Evolutionary conservation across 306 rosid species (phyloP).

Genomic region (Castanopsis chinensis): DNA sequence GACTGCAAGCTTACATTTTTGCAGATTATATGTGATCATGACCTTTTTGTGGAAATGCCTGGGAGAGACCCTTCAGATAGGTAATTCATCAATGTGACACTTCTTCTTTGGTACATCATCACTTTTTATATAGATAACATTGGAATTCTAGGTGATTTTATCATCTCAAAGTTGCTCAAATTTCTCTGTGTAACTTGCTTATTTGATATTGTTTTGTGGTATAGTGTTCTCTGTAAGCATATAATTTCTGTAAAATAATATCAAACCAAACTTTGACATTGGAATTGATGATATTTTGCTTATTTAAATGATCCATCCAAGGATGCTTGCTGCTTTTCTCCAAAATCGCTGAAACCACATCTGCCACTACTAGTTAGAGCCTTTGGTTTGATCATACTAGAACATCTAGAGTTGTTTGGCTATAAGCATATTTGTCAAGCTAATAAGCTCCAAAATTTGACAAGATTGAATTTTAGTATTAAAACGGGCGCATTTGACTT

Average conservation of each 20-base stretch:
- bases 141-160: conserved; percentile 10
- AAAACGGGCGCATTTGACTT: not conserved
- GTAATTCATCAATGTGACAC: conserved; percentile 33
- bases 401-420: not conserved
- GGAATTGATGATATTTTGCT: not conserved
- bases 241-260: not conserved
- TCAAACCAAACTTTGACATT: not conserved
- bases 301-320: not conserved
- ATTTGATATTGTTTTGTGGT: not conserved
- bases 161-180: not conserved
- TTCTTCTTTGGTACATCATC: not conserved
- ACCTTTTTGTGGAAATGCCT: conserved; percentile 99
- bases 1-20: conserved; percentile 95
- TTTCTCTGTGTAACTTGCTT: not conserved
- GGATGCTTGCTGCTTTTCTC: conserved; percentile 9
- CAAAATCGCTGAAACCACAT: not conserved
- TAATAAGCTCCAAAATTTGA: not conserved
- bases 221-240: not conserved
- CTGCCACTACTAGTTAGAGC: conserved; percentile 11
- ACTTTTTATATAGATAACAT: not conserved
- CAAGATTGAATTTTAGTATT: not conserved
- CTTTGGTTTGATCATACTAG: not conserved
- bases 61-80: conserved; percentile 99
- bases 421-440: not conserved
- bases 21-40: conserved; percentile 92